phyloP scores from a whole-genome alignment of 139 green algal species.

The Nannochloris sp. region DNA sequence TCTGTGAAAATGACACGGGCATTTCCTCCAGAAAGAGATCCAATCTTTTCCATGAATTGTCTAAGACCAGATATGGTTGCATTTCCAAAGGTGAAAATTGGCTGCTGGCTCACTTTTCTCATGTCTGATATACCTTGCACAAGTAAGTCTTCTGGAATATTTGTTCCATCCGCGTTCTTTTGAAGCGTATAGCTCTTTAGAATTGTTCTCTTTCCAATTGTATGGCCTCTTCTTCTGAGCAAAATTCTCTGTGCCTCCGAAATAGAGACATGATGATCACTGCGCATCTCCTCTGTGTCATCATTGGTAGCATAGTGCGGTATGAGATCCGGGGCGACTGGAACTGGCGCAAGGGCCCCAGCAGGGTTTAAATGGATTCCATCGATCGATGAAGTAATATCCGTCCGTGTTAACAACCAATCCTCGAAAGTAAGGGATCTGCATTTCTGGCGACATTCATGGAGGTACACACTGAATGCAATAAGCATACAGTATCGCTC shows the following conservation, averaged over 20 bases:
- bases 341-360: slow-evolving; percentile 60
- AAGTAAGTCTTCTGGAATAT: slow-evolving; percentile 2
- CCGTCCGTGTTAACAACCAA: slow-evolving; percentile 56
- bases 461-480: slow-evolving; percentile 71
- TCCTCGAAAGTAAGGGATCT: slow-evolving; percentile 31
- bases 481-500: slow-evolving; percentile 91
- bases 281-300: not conserved
- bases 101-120: slow-evolving; percentile 26
- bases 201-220: slow-evolving; percentile 73
- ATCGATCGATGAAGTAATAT: slow-evolving; percentile 43
- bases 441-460: slow-evolving; percentile 26
- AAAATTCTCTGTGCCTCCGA: slow-evolving; percentile 56
- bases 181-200: slow-evolving; percentile 61
- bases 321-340: slow-evolving; percentile 22
- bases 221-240: slow-evolving; percentile 46
- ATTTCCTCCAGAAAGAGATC: slow-evolving; percentile 29
- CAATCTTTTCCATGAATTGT: slow-evolving; percentile 49
- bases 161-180: not conserved
- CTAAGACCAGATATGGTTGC: slow-evolving; percentile 38
- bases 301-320: not conserved
- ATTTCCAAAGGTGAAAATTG: slow-evolving; percentile 31
- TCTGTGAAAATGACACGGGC: slow-evolving; percentile 68
- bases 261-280: slow-evolving; percentile 12
- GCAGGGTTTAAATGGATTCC: slow-evolving; percentile 67
- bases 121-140: slow-evolving; percentile 38